Percentiles rank a stretch among this genome's conserved stretches.
These are phyloP conservation scores for Coccomyxa subellipsoidea DNA, from an alignment of 163 green algal species.

Conservation along the genomic window DNA sequence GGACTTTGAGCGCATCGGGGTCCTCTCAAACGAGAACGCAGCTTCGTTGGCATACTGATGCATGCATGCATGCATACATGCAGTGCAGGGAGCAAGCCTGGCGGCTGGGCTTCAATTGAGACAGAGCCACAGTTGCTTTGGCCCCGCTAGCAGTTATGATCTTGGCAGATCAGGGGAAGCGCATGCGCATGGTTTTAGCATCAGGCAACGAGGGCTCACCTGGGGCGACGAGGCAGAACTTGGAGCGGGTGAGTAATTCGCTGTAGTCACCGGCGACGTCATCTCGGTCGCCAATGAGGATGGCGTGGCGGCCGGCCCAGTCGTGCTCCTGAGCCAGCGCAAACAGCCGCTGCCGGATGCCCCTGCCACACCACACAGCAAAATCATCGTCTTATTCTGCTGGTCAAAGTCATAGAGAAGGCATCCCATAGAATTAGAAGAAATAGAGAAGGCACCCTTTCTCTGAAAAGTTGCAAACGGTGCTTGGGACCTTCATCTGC, in stretches of 20 bases:
- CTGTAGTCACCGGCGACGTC: slow-evolving; percentile 31
- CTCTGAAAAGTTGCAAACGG: too few species aligned
- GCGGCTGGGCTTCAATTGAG: too few species aligned
- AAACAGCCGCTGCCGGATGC: slow-evolving; percentile 47
- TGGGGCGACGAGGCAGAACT: slow-evolving; percentile 43
- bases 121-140: too few species aligned
- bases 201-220: too few species aligned
- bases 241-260: slow-evolving; percentile 22
- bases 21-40: background rate
- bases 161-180: background rate
- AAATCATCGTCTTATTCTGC: background rate
- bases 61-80: too few species aligned
- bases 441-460: too few species aligned
- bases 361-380: slow-evolving; percentile 6
- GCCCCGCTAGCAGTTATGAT: too few species aligned
- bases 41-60: too few species aligned
- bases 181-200: background rate
- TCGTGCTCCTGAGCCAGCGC: slow-evolving; percentile 2
- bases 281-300: slow-evolving; percentile 31
- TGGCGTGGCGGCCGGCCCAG: slow-evolving; percentile 35
- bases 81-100: too few species aligned
- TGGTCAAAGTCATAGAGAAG: background rate
- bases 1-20: slow-evolving; percentile 5
- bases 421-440: too few species aligned
- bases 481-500: too few species aligned